Evolutionary conservation across 2,329 filamentous ascomycete genomes (phyloP).

Genomic region (Fusarium brachygibbosum): DNA sequence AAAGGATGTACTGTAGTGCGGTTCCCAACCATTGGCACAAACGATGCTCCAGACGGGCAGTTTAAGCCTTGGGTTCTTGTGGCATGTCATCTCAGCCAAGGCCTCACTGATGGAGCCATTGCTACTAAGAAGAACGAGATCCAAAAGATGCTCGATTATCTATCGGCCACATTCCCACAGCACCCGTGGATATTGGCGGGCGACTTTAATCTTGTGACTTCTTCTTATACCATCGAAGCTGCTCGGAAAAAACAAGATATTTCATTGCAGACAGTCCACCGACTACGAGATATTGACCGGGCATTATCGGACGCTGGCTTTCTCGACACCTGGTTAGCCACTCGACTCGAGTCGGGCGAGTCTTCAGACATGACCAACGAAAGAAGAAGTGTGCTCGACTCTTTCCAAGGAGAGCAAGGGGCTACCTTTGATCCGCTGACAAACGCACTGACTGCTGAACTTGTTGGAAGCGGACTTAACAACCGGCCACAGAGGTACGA

Average conservation of each 20-base stretch:
- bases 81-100: slow-evolving; percentile 72
- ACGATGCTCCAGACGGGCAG: slow-evolving; percentile 10
- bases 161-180: slow-evolving; percentile 57
- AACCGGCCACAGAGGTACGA: slow-evolving; percentile 75
- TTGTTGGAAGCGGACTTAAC: slow-evolving; percentile 61
- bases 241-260: slow-evolving; percentile 67
- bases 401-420: slow-evolving; percentile 71
- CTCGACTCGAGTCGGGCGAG: slow-evolving; percentile 60
- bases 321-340: slow-evolving; percentile 65
- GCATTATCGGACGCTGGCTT: slow-evolving; percentile 62
- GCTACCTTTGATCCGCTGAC: slow-evolving; percentile 73
- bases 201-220: slow-evolving; percentile 75
- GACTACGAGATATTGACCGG: slow-evolving; percentile 62
- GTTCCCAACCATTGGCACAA: slow-evolving; percentile 51
- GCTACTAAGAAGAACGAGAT: slow-evolving; percentile 69
- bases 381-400: slow-evolving; percentile 51
- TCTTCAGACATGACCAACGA: slow-evolving; percentile 49
- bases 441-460: slow-evolving; percentile 68
- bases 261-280: slow-evolving; percentile 61
- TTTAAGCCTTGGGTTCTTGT: slow-evolving; percentile 63
- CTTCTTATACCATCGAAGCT: slow-evolving; percentile 65
- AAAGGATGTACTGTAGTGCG: slow-evolving; percentile 68
- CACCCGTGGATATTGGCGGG: slow-evolving; percentile 71
- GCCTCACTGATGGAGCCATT: slow-evolving; percentile 70
- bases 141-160: slow-evolving; percentile 61